A percentile compares a stretch with the other conserved stretches of the same genome.
These are phyloP conservation scores for Cytospora leucostoma DNA, from an alignment of 2,329 filamentous ascomycete genomes.

Conservation along the genomic window DNA sequence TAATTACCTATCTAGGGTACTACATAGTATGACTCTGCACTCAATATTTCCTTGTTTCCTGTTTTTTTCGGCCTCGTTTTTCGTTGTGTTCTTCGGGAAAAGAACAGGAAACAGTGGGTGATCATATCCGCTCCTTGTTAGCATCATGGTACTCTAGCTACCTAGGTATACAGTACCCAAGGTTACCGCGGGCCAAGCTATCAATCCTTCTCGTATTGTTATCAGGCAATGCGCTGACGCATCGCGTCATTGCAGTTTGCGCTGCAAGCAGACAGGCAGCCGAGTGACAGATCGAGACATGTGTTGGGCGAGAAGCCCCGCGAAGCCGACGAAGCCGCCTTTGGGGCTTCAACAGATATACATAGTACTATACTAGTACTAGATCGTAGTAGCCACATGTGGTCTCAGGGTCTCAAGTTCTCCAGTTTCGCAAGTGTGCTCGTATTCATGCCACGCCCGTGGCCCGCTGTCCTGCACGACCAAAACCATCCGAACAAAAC, in stretches of 20 bases:
- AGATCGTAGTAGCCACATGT: no score
- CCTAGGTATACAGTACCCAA: neutral
- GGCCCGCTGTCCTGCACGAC: conserved; percentile 22
- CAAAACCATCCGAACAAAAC: conserved; percentile 10
- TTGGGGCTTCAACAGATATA: neutral
- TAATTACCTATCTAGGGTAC: no score
- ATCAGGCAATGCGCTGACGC: neutral
- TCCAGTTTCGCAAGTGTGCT: conserved; percentile 9
- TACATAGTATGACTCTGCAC: neutral
- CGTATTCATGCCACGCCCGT: conserved; percentile 20
- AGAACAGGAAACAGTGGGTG: neutral
- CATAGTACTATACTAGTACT: neutral
- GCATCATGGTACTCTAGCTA: neutral
- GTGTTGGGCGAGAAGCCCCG: neutral
- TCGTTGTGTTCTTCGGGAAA: neutral
- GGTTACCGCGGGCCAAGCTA: neutral
- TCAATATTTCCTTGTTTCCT: neutral
- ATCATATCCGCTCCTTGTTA: neutral
- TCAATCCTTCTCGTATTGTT: neutral
- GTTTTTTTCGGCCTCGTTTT: neutral
- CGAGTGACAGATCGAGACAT: neutral
- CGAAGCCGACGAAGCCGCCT: neutral
- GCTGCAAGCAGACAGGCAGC: neutral
- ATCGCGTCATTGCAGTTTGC: neutral
- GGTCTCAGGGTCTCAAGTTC: neutral